Percentiles rank a stretch among this genome's conserved stretches.
phyloP scores from a whole-genome alignment of 768 basidiomycete species.

The Naganishia vaughanmartiniae region DNA sequence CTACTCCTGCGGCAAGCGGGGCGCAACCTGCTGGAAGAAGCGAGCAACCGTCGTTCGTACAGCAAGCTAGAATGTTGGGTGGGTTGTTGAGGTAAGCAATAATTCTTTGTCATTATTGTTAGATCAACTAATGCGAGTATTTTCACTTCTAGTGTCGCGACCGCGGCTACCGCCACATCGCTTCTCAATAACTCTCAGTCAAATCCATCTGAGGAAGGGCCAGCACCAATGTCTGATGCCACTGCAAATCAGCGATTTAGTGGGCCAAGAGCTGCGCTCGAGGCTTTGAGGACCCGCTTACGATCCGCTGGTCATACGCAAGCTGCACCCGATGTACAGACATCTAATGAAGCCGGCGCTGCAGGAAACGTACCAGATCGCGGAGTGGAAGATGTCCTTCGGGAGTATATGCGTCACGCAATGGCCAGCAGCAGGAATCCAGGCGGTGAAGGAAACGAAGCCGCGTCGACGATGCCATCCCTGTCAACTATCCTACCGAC shows the following conservation, averaged over 20 bases:
- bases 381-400: slow-evolving; percentile 23
- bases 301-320: background rate
- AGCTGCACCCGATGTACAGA: background rate
- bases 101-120: background rate
- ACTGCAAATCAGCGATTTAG: background rate
- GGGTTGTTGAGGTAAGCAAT: slow-evolving; percentile 25
- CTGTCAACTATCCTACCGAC: slow-evolving; percentile 21
- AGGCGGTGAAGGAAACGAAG: background rate
- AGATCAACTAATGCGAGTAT: background rate
- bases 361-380: slow-evolving; percentile 5
- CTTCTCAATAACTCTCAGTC: slow-evolving; percentile 11
- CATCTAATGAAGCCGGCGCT: background rate
- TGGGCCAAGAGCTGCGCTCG: slow-evolving; percentile 17
- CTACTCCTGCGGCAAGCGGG: too few relatives aligned
- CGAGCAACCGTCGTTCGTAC: slow-evolving; percentile 16
- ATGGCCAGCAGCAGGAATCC: slow-evolving; percentile 15
- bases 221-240: background rate
- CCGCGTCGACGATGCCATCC: background rate
- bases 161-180: slow-evolving; percentile 31
- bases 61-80: slow-evolving; percentile 32
- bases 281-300: slow-evolving; percentile 16
- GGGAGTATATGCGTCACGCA: slow-evolving; percentile 28
- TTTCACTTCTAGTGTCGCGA: slow-evolving; percentile 15
- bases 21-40: background rate
- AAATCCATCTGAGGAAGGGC: background rate